Percentiles rank a stretch among this genome's conserved stretches.
These are phyloP conservation scores for Nakaseomyces sp. DNA, from an alignment of 1,139 yeast genomes.

Conservation along the genomic window DNA sequence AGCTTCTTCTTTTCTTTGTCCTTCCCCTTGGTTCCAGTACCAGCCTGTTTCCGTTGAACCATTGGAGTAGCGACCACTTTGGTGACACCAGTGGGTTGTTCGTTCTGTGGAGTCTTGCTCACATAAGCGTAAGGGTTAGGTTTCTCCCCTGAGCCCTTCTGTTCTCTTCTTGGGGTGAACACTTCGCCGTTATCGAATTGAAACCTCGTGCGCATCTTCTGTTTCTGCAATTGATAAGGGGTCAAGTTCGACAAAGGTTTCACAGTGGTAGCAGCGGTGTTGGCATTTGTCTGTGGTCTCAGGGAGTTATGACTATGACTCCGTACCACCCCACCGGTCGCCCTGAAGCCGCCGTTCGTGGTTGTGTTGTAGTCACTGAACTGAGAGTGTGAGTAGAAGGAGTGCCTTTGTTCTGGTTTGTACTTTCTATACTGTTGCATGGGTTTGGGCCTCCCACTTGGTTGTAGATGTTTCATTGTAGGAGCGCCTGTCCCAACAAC, in stretches of 20 bases:
- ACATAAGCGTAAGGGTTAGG: conserved; percentile 1
- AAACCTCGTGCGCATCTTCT: conserved; percentile 24
- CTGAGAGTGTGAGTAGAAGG: conserved; percentile 3
- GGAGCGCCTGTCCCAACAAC: not conserved
- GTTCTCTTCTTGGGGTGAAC: conserved; percentile 24
- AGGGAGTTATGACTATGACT: conserved; percentile 1
- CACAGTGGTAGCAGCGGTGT: not conserved
- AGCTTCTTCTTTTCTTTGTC: conserved; percentile 4
- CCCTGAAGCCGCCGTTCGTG: too few species aligned
- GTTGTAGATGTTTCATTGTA: not conserved
- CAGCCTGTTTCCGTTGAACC: conserved; percentile 1
- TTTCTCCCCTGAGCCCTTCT: not conserved
- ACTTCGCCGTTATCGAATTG: conserved; percentile 30
- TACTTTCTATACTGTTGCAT: not conserved
- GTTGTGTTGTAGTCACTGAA: not conserved
- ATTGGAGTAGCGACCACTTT: not conserved
- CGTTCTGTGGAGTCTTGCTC: not conserved
- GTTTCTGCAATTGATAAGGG: conserved; percentile 26
- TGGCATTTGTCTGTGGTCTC: not conserved
- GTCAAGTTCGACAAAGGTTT: conserved; percentile 11
- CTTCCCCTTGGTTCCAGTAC: not conserved
- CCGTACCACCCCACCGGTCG: not conserved
- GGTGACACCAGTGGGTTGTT: not conserved
- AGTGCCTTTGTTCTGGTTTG: not conserved
- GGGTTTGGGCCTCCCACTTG: not conserved